Percentiles rank a stretch among this genome's conserved stretches.
These are phyloP conservation scores for Trametes cubensis DNA, from an alignment of 768 basidiomycete species.

Conservation along the genomic window DNA sequence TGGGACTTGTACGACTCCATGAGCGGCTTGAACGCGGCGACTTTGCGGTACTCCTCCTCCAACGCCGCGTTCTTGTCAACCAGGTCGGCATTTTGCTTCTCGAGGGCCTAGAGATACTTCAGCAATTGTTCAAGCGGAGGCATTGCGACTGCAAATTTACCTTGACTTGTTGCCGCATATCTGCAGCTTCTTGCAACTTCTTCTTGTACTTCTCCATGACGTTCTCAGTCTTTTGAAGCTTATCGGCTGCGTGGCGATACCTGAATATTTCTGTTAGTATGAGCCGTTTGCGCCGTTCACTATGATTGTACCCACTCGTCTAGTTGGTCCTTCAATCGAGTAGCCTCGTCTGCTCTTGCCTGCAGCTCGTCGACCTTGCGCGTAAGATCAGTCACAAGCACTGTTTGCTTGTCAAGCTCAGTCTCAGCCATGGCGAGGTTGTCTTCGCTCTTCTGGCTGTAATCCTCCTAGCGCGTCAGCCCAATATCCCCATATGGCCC, in stretches of 20 bases:
- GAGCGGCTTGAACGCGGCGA: constrained; percentile 81
- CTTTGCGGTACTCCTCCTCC: constrained; percentile 91
- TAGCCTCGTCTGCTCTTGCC: constrained; percentile 73
- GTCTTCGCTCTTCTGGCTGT: constrained; percentile 93
- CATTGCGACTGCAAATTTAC: constrained; percentile 41
- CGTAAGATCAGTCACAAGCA: constrained; percentile 69
- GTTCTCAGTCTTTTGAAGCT: constrained; percentile 91
- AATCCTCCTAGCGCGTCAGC: constrained; percentile 36
- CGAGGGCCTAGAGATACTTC: constrained; percentile 60
- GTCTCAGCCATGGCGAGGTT: constrained; percentile 80
- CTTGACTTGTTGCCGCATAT: constrained; percentile 84
- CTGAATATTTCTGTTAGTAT: constrained; percentile 41
- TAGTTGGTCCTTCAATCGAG: constrained; percentile 85
- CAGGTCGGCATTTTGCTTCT: constrained; percentile 90
- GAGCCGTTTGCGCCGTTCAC: background rate
- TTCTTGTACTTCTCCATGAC: constrained; percentile 99
- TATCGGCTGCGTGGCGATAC: constrained; percentile 90
- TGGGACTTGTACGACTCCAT: constrained; percentile 93
- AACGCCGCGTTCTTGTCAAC: constrained; percentile 89
- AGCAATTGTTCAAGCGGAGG: background rate
- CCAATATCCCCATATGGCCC: background rate
- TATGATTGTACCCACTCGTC: constrained; percentile 73
- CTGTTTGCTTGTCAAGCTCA: constrained; percentile 80
- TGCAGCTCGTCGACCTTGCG: constrained; percentile 83
- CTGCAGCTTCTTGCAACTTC: constrained; percentile 94